Evolutionary conservation across 257 asterid genomes (phyloP), one percentile per base, ranked within the genome.

Genomic region (Plantago ovata): DNA sequence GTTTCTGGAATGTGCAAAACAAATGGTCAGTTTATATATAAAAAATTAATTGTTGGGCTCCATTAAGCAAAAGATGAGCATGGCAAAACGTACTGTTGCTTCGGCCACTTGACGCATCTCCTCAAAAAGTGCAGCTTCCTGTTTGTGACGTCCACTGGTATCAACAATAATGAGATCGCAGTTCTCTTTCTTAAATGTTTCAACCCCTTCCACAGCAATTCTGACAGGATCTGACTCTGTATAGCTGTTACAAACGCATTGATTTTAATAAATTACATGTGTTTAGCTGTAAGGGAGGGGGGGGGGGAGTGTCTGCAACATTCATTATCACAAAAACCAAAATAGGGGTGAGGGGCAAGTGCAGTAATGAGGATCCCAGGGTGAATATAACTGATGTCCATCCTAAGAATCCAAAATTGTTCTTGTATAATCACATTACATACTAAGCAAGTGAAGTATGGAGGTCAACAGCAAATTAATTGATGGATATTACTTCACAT

Each of bases 31-130:
- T 64, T 42, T 18, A 56, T 24, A n/a, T n/a, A n/a, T n/a, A n/a
- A 7, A 53, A 47, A 23, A 19, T 9, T 67, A 48, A 51, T 16
- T 66, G 22, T 13, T 11, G 23, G 20, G 9, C 18, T 0, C 58
- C 46, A 48, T 52, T 45, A 21, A 45, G 39, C 19, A 33, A 20
- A 9, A 63, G 45, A 41, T 39, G 39, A 44, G 48, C 64, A 59
- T 19, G 20, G 11, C 12, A 45, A 49, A 63, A 59, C 66, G 47
- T 68, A 89, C 97, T 45, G 94, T 79, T 67, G 97, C 97, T 86
- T 93, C 97, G 46, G 95, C 81, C 69, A 93, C 94, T 89, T 93
- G 96, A 40, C 97, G 94, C 99, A 93, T 93, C 83, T 93, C 99
- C 72, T 93, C 97, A 79, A 93, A 89, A 65, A 86, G 94, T 64